These are phyloP conservation scores for Whalleya microplaca DNA, from an alignment of 2,329 filamentous ascomycete species.

Conservation along the genomic window DNA sequence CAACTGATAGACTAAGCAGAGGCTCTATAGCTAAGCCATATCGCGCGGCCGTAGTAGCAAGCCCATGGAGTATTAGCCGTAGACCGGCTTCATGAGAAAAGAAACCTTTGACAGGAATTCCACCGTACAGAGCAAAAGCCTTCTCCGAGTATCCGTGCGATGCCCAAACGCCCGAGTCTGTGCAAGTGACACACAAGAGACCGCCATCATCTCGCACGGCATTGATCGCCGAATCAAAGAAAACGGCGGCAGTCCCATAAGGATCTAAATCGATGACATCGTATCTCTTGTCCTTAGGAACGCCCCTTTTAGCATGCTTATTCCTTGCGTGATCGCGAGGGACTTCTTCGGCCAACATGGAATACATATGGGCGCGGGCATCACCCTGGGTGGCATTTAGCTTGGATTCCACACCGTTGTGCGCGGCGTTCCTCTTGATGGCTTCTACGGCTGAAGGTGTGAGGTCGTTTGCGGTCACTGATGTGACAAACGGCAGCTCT, in stretches of 20 bases:
- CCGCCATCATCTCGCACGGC: slow-evolving; percentile 83
- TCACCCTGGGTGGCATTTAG: slow-evolving; percentile 79
- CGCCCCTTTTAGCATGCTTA: slow-evolving; percentile 44
- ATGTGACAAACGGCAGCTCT: slow-evolving; percentile 83
- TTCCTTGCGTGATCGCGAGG: slow-evolving; percentile 44
- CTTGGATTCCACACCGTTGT: slow-evolving; percentile 75
- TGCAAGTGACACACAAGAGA: slow-evolving; percentile 92
- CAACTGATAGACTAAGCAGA: slow-evolving; percentile 88
- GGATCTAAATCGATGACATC: slow-evolving; percentile 97
- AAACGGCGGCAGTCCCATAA: slow-evolving; percentile 90
- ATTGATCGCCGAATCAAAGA: slow-evolving; percentile 89
- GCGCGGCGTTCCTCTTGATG: slow-evolving; percentile 81
- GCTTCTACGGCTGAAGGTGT: slow-evolving; percentile 75
- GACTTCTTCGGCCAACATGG: slow-evolving; percentile 59
- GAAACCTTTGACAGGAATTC: slow-evolving; percentile 80
- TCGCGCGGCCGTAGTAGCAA: slow-evolving; percentile 78
- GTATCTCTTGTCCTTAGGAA: slow-evolving; percentile 67
- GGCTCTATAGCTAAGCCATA: slow-evolving; percentile 92
- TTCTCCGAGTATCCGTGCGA: slow-evolving; percentile 95
- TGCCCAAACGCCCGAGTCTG: slow-evolving; percentile 92
- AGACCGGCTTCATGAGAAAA: slow-evolving; percentile 90
- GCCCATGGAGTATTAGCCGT: slow-evolving; percentile 80
- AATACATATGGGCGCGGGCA: slow-evolving; percentile 91
- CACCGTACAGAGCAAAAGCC: slow-evolving; percentile 90
- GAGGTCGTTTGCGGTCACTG: slow-evolving; percentile 88